phyloP scores from a whole-genome alignment of 495 filamentous ascomycete species.

The Neurospora sp. region DNA sequence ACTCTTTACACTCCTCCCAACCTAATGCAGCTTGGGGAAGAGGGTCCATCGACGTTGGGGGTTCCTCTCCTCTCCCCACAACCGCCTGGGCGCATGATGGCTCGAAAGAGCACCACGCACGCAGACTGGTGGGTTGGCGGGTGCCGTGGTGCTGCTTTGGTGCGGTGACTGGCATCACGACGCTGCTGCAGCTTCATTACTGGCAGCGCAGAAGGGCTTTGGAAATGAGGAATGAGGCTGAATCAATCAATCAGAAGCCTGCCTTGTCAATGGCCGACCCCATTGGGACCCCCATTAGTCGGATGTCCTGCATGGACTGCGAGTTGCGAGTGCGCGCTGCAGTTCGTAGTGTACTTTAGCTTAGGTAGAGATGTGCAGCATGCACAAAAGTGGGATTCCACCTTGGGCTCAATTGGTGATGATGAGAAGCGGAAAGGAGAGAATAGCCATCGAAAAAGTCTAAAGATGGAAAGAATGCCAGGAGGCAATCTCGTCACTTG shows the following conservation, averaged over 20 bases:
- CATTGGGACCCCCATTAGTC: background rate
- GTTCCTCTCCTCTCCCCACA: background rate
- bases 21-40: background rate
- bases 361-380: background rate
- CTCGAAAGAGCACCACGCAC: background rate
- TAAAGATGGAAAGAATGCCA: background rate
- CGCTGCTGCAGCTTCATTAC: background rate
- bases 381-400: background rate
- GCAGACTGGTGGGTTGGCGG: background rate
- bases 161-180: background rate
- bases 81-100: background rate
- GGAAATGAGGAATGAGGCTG: conserved; percentile 22
- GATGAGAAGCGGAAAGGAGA: background rate
- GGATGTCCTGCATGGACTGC: background rate
- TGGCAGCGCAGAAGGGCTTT: background rate
- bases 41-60: background rate
- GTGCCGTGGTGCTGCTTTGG: background rate
- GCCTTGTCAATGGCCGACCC: conserved; percentile 6
- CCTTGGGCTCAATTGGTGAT: background rate
- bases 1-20: background rate
- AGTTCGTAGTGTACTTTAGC: background rate
- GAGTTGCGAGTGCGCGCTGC: background rate
- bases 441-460: background rate
- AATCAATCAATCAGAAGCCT: conserved; percentile 15
- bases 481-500: background rate